A percentile compares a stretch with the other conserved stretches of the same genome.
Evolutionary conservation across 2,329 filamentous ascomycete genomes (phyloP).

Genomic region (Dactylellina drechsleri): DNA sequence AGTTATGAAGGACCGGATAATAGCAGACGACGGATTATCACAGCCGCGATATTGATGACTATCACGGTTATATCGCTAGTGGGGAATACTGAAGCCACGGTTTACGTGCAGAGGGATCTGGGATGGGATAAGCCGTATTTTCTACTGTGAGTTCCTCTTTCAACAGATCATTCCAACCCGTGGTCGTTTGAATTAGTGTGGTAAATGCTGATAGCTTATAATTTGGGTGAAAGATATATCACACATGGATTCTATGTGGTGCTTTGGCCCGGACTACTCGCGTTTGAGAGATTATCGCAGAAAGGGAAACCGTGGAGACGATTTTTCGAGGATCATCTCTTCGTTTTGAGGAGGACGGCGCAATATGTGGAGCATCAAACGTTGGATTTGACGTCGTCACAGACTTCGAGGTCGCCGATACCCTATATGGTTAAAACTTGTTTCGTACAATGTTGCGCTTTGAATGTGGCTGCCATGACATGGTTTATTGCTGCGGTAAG

Average conservation of each 20-base stretch:
- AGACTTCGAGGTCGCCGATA: constrained; percentile 27
- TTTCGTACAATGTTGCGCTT: constrained; percentile 49
- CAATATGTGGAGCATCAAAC: constrained; percentile 47
- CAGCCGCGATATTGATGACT: constrained; percentile 39
- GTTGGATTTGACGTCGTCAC: constrained; percentile 35
- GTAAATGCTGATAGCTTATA: background rate
- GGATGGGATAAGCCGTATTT: constrained; percentile 52
- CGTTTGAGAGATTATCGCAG: constrained; percentile 31
- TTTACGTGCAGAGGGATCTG: constrained; percentile 39
- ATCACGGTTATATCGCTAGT: constrained; percentile 30
- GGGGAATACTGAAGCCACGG: constrained; percentile 43
- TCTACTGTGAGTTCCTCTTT: constrained; percentile 28
- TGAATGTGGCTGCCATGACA: constrained; percentile 43
- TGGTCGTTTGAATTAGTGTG: no score
- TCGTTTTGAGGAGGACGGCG: constrained; percentile 33
- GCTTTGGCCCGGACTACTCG: constrained; percentile 40
- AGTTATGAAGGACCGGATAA: constrained; percentile 22
- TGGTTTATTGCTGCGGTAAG: constrained; percentile 50
- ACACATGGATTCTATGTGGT: constrained; percentile 47
- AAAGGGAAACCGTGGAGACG: constrained; percentile 36
- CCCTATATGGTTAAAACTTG: constrained; percentile 44
- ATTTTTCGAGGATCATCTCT: constrained; percentile 50
- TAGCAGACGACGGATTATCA: constrained; percentile 23
- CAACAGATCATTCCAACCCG: background rate
- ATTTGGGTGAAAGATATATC: constrained; percentile 21